phyloP scores from a whole-genome alignment of 2,329 filamentous ascomycete species.

The Neobulgaria alba region DNA sequence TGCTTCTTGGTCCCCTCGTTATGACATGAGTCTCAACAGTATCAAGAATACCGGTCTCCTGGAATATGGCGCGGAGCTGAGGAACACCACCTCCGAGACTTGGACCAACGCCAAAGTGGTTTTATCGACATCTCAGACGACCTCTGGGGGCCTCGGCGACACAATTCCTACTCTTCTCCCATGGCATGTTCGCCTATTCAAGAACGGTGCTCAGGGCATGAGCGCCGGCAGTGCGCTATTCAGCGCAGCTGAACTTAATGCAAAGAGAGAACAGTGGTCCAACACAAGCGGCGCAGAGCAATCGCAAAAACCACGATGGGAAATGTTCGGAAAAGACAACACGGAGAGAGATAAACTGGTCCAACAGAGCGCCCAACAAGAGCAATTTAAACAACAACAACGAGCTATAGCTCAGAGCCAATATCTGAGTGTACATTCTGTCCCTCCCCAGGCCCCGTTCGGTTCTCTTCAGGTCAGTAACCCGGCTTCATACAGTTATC shows the following conservation, averaged over 20 bases:
- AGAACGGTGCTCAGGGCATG: conserved; percentile 7
- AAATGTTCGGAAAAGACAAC: conserved; percentile 31
- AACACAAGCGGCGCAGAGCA: conserved; percentile 5
- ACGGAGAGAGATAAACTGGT: no score
- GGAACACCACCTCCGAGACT: conserved; percentile 40
- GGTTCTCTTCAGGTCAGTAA: no score
- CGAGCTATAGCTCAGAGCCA: no score
- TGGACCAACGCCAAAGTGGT: conserved; percentile 37
- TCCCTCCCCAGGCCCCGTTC: no score
- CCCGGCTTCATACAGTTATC: no score
- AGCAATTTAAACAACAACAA: no score
- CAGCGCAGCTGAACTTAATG: conserved; percentile 29
- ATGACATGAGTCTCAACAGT: conserved; percentile 38
- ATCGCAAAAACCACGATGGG: conserved; percentile 26
- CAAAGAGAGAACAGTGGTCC: conserved; percentile 23
- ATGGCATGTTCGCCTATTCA: conserved; percentile 38
- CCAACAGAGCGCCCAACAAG: no score
- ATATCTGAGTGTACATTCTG: no score
- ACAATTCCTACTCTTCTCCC: conserved; percentile 36
- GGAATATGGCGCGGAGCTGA: conserved; percentile 45
- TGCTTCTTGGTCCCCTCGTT: conserved; percentile 39
- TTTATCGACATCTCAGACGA: conserved; percentile 41
- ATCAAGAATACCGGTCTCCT: conserved; percentile 28
- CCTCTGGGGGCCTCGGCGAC: conserved; percentile 40
- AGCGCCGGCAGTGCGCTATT: conserved; percentile 18